Evolutionary conservation across 768 basidiomycete species (phyloP).

Genomic region (Sporobolomyces phaffii): DNA sequence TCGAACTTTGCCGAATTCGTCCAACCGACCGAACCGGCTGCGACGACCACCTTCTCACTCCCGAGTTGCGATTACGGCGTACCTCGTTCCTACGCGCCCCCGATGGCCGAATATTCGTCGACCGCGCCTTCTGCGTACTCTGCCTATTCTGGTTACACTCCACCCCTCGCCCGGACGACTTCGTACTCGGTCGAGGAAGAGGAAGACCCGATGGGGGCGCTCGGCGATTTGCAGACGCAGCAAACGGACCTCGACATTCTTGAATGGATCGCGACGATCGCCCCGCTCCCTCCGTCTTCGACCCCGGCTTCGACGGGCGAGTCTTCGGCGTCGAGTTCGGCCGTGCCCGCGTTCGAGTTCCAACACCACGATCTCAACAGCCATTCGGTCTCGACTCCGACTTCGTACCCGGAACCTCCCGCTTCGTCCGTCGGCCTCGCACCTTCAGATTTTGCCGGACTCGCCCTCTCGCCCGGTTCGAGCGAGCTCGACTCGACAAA

Average conservation of each 20-base stretch:
- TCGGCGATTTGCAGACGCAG: background rate
- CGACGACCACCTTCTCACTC: background rate
- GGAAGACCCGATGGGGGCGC: background rate
- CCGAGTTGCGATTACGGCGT: background rate
- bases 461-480: slow-evolving; percentile 7
- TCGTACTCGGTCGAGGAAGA: slow-evolving; percentile 16
- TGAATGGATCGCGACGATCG: slow-evolving; percentile 27
- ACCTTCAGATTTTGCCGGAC: background rate
- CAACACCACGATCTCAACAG: background rate
- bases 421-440: background rate
- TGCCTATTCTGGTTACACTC: slow-evolving; percentile 16
- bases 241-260: slow-evolving; percentile 30
- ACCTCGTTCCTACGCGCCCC: background rate
- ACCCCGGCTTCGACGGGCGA: background rate
- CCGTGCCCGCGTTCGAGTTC: background rate
- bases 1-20: background rate
- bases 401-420: slow-evolving; percentile 2
- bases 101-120: background rate
- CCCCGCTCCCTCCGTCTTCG: slow-evolving; percentile 7
- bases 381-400: slow-evolving; percentile 1
- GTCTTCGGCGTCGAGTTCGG: background rate
- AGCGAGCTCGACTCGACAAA: background rate
- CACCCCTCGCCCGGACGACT: background rate
- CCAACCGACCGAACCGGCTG: background rate
- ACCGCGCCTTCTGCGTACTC: slow-evolving; percentile 14